phyloP scores from a whole-genome alignment of 202 grass and related monocot species.

The Zizania palustris region DNA sequence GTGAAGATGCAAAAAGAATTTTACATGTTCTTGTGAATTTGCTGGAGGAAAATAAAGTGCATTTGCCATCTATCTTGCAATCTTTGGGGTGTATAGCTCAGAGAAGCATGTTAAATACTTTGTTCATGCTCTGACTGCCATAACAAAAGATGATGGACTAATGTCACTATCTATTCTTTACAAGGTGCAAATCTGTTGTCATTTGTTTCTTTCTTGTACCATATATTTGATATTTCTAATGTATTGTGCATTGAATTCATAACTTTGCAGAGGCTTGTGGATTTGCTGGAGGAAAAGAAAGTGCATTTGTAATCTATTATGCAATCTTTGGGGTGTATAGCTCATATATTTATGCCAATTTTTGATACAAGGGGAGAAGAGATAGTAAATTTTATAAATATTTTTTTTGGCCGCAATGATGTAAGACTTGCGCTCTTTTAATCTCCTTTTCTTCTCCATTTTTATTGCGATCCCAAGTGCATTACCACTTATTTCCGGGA shows the following conservation, averaged over 20 bases:
- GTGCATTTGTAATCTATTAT: slow-evolving; percentile 88
- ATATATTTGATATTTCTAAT: slow-evolving; percentile 42
- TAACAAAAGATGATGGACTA: slow-evolving; percentile 99
- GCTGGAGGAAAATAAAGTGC: too few species aligned
- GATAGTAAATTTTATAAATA: slow-evolving; percentile 89
- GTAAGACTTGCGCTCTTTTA: slow-evolving; percentile 55
- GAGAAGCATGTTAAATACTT: slow-evolving; percentile 96
- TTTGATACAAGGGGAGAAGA: slow-evolving; percentile 99
- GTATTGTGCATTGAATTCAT: slow-evolving; percentile 35
- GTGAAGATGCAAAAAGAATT: too few species aligned
- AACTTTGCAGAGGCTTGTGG: too few species aligned
- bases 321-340: slow-evolving; percentile 99
- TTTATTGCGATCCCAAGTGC: slow-evolving; percentile 43
- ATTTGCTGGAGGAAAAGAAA: too few species aligned
- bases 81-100: too few species aligned
- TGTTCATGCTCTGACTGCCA: slow-evolving; percentile 91
- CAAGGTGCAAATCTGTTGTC: slow-evolving; percentile 64
- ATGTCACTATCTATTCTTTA: slow-evolving; percentile 99
- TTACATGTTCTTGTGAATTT: too few species aligned
- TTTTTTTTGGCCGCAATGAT: slow-evolving; percentile 75
- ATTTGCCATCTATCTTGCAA: too few species aligned
- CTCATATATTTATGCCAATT: slow-evolving; percentile 93
- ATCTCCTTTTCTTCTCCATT: slow-evolving; percentile 26
- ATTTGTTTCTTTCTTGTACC: slow-evolving; percentile 39
- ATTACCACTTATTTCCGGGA: too few species aligned